These are phyloP conservation scores for Papiliotrema terrestris DNA, from an alignment of 1,284 basidiomycete genomes.

Conservation along the genomic window DNA sequence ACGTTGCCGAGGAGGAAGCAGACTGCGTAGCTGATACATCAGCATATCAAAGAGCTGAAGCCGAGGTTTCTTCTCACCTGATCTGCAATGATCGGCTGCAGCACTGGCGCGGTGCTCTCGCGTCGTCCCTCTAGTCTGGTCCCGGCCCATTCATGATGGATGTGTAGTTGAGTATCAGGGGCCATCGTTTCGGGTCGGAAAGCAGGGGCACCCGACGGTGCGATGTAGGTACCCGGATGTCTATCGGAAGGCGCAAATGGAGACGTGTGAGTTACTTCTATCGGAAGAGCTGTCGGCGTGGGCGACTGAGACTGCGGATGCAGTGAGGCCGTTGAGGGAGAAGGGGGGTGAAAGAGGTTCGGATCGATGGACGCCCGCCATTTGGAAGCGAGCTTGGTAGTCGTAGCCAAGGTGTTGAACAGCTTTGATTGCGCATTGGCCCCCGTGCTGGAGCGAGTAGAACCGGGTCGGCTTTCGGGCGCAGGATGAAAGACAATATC, in stretches of 20 bases:
- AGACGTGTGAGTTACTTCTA: conserved; percentile 40
- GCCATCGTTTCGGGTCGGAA: conserved; percentile 50
- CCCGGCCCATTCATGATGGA: conserved; percentile 39
- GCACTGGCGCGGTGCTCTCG: conserved; percentile 58
- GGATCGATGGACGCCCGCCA: conserved; percentile 35
- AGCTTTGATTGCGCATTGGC: conserved; percentile 20
- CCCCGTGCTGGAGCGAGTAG: neutral
- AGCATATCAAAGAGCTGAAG: neutral
- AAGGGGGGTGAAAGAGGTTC: conserved; percentile 9
- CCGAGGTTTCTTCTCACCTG: conserved; percentile 52
- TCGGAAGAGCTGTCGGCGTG: conserved; percentile 23
- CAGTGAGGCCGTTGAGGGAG: neutral
- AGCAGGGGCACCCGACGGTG: conserved; percentile 73
- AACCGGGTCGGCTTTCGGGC: neutral
- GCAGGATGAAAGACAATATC: conserved; percentile 37
- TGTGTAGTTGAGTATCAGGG: conserved; percentile 42
- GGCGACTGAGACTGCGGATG: neutral
- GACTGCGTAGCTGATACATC: conserved; percentile 59
- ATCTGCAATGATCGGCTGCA: conserved; percentile 59
- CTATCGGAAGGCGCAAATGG: conserved; percentile 38
- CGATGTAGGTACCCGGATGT: conserved; percentile 51
- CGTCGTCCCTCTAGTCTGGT: conserved; percentile 54
- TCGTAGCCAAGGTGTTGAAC: conserved; percentile 25
- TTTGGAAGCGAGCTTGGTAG: conserved; percentile 34
- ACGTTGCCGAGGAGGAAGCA: conserved; percentile 74